Evolutionary conservation across 2,329 filamentous ascomycete species (phyloP).

Genomic region (Colletotrichum tropicale): DNA sequence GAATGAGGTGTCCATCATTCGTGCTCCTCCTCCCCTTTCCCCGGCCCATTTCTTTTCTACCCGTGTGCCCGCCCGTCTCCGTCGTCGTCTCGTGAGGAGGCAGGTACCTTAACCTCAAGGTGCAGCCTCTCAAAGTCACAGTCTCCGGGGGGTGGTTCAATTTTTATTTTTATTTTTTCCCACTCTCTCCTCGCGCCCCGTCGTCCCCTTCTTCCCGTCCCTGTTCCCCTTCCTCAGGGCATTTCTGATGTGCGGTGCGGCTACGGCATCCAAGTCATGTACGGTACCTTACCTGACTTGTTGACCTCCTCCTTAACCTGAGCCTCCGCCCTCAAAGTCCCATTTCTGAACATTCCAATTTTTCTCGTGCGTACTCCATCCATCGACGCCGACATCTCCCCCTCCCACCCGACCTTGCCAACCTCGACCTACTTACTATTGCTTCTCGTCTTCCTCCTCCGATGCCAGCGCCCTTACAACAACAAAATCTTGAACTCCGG

Average conservation of each 20-base stretch:
- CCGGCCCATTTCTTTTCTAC: constrained; percentile 3
- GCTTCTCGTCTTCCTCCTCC: not conserved
- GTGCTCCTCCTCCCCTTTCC: constrained; percentile 1
- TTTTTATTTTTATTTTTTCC: not conserved
- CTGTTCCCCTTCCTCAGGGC: not conserved
- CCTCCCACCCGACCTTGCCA: not conserved
- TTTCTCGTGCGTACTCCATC: constrained; percentile 12
- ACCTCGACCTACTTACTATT: not conserved
- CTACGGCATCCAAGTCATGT: not conserved
- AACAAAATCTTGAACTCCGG: not conserved
- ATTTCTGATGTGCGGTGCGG: not conserved
- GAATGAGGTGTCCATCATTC: not conserved
- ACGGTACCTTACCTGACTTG: not conserved
- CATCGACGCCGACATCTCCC: not conserved
- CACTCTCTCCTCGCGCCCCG: not conserved
- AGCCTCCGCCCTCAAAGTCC: not conserved
- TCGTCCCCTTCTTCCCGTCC: not conserved
- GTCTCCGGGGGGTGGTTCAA: not conserved
- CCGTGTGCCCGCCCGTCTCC: not conserved
- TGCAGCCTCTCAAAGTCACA: not conserved
- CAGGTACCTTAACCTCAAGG: not conserved
- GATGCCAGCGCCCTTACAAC: not conserved
- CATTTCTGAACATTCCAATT: constrained; percentile 13
- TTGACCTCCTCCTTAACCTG: not conserved
- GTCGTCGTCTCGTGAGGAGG: not conserved